Conservation (phyloP, 176 grass and related monocot genomes). For the bread wheat (Triticum aestivum) region IWGSC_CS_RefSeq_v2.1 NC_057807.1:105004336-105004835, state of each 20-base stretch:
- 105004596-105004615: slow-evolving; percentile 73
- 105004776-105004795: slow-evolving; percentile 67
- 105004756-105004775: slow-evolving; percentile 68
- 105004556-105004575: slow-evolving; percentile 56
- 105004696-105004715: slow-evolving; percentile 75
- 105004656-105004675: slow-evolving; percentile 62
- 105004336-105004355: slow-evolving; percentile 94
- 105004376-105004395: slow-evolving; percentile 56
- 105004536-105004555: not conserved
- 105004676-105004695: slow-evolving; percentile 72
- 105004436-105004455: too few species aligned
- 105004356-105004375: slow-evolving; percentile 80
- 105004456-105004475: too few species aligned
- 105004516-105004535: not conserved
- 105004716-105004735: slow-evolving; percentile 76
- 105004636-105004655: slow-evolving; percentile 66
- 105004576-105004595: slow-evolving; percentile 75
- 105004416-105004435: too few species aligned
- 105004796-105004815: slow-evolving; percentile 80
- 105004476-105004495: too few species aligned
- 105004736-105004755: slow-evolving; percentile 35
- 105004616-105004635: slow-evolving; percentile 72
- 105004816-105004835: slow-evolving; percentile 70
- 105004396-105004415: too few species aligned
- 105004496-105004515: not conserved